Evolutionary conservation across 2,329 filamentous ascomycete species (phyloP), one percentile per base, ranked within the genome.

Genomic region (Colletotrichum liriopes): DNA sequence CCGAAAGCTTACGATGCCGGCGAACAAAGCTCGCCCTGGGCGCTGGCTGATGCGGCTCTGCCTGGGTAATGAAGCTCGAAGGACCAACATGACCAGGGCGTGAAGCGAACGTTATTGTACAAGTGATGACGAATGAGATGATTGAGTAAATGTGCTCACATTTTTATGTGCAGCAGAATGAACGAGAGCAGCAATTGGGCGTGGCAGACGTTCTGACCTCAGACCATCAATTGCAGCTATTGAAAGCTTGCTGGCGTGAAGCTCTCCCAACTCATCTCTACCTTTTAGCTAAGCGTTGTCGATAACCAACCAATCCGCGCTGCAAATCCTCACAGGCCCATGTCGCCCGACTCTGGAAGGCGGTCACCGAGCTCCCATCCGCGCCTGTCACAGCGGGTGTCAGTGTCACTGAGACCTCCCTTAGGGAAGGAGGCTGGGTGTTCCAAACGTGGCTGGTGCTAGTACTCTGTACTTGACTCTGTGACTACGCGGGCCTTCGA

Each of bases 41-140:
- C 54, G 45, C 23, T 59, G 54, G 70, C 70, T 54, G 12, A 72
- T 29, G 47, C 41, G 65, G 59, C 59, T 26, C 41, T 47, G 70
- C 37, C 43, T 69, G 18, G 59, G 47, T 23, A 69, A 54, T 29
- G 54, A 65, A 65, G 39, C 59, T 69, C 70, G 43, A 26, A 72
- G 47, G 20, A 67, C 55, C 51, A 72, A 64, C 70, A 72, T 72
- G 54, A 37, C 54, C 29, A 41, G 29, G 45, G 26, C 70, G 60
- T 65, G 26, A 49, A 65, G 35, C 29, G 39, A 37, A 55, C 16
- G 23, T 68, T 61, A 23, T 55, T 39, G 32, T 45, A 61, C 23
- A 43, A 35, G 16, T 9, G 37, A 43, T 43, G 26, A 26, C 26
- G 59, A 54, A 54, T 14, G 18, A 26, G 20, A 43, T 49, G 8